Evolutionary conservation across 805 yeast species (phyloP), one percentile per base, ranked within the genome.

Genomic region (Nakazawaea laoshanensis): DNA sequence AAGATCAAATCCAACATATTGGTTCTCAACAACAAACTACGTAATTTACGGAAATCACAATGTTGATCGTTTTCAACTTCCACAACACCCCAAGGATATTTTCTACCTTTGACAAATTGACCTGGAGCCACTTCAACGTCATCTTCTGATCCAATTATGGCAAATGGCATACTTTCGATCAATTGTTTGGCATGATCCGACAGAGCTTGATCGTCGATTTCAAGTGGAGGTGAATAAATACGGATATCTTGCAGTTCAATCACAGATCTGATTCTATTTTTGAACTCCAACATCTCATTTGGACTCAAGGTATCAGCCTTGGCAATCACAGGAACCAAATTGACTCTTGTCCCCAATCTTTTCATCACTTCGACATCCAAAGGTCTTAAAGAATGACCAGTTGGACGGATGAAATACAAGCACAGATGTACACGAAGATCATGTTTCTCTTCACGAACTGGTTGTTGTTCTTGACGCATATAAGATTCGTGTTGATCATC

Each of bases 401-500:
- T 82, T 28, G 96, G 96, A 51, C 89, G 76, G 42, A 88, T 80
- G 52, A 88, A 87, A 59, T 87, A 88, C 29, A 88, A 61, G 53
- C 94, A 84, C 2, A 87, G 94, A 50, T 88, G 95, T 22, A 88
- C 95, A 48, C 96, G 73, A 42, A 85, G 61, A 58, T 88, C 96
- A 46, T 77, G 80, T 50, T 67, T 73, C 25, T 59, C 59, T 2
- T 34, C 38, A 56, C 97, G 74, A 32, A 54, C 56, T 21, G 97
- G 97, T 60, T 88, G 97, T 51, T 86, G 92, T 52, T 87, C 96
- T 55, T 84, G 95, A 53, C 82, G 82, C 89, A 87, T 81, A 53
- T 61, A 86, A 16, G 81, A 69, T 49, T 80, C 87, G 50, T 85
- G 92, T 61, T 87, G 96, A 52, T 85, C 94, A 55, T 87, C 95